These are phyloP conservation scores for Chytriomyces confervae DNA, from an alignment of 192 early-diverging fungal genomes.

Conservation along the genomic window DNA sequence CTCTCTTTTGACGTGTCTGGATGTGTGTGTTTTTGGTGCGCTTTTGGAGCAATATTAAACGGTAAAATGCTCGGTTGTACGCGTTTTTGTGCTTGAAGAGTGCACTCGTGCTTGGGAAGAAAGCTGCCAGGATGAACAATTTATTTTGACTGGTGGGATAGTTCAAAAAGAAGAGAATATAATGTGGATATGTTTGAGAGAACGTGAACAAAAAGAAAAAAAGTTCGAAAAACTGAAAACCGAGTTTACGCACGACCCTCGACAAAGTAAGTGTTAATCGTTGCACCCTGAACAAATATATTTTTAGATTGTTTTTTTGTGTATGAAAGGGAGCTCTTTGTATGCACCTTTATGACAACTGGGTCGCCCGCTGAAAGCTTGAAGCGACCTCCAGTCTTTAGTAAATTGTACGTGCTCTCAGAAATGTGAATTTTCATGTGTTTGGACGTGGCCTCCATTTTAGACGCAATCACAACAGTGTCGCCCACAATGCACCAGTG, in stretches of 20 bases:
- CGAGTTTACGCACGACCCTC: constrained; percentile 27
- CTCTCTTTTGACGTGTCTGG: constrained; percentile 36
- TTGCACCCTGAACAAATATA: background rate
- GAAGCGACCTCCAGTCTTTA: constrained; percentile 18
- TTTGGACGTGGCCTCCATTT: constrained; percentile 53
- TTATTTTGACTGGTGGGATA: no score
- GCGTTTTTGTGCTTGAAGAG: no score
- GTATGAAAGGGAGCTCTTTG: background rate
- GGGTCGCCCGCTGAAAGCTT: constrained; percentile 8
- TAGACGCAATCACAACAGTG: constrained; percentile 53
- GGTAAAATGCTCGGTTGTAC: no score
- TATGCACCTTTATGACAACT: constrained; percentile 23
- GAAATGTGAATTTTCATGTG: constrained; percentile 51
- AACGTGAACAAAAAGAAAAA: constrained; percentile 22
- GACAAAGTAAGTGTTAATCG: constrained; percentile 28
- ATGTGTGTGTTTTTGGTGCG: no score
- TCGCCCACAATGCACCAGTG: constrained; percentile 56
- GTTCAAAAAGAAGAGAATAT: no score
- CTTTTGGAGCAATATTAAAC: no score
- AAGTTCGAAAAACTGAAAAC: background rate
- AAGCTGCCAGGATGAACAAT: no score
- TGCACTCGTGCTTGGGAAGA: no score
- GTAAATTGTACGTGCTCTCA: constrained; percentile 43
- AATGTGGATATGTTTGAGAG: no score
- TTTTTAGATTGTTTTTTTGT: no score